phyloP scores from a whole-genome alignment of 352 stramenopile genomes.

The Globisporangium spinosum region DNA sequence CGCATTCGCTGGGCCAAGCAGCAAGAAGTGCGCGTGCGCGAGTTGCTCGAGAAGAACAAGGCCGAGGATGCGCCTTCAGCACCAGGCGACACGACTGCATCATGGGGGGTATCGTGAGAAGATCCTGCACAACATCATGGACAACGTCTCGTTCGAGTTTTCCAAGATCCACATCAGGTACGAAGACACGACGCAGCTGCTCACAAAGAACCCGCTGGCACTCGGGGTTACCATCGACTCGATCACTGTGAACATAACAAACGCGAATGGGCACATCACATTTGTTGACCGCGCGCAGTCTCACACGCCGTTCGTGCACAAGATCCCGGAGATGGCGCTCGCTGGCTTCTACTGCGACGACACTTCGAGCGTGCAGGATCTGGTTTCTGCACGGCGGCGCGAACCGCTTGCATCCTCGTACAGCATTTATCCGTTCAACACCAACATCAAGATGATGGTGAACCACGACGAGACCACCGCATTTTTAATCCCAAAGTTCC shows the following conservation, averaged over 20 bases:
- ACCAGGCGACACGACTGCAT: constrained; percentile 40
- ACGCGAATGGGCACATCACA: constrained; percentile 72
- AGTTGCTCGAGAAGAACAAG: constrained; percentile 71
- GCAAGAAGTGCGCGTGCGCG: constrained; percentile 73
- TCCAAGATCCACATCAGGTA: constrained; percentile 82
- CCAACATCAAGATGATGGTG: constrained; percentile 67
- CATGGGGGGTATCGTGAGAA: constrained; percentile 78
- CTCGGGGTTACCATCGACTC: constrained; percentile 75
- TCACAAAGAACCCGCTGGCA: constrained; percentile 55
- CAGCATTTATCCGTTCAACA: constrained; percentile 73
- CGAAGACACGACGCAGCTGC: constrained; percentile 65
- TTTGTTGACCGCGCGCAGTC: constrained; percentile 78
- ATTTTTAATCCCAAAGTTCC: constrained; percentile 64
- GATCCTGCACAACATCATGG: constrained; percentile 78
- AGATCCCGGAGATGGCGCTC: constrained; percentile 54
- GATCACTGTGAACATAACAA: constrained; percentile 67
- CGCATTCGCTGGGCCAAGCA: constrained; percentile 75
- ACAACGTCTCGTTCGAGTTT: constrained; percentile 83
- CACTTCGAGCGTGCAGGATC: constrained; percentile 24
- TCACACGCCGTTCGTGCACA: constrained; percentile 80
- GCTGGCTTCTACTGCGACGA: constrained; percentile 69
- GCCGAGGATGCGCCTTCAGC: constrained; percentile 34
- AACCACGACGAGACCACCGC: constrained; percentile 72
- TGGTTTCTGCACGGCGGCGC: constrained; percentile 23
- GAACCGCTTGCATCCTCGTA: constrained; percentile 34